Conservation (phyloP, 2,329 filamentous ascomycete genomes). For the Alternaria brassicae region DNA sequence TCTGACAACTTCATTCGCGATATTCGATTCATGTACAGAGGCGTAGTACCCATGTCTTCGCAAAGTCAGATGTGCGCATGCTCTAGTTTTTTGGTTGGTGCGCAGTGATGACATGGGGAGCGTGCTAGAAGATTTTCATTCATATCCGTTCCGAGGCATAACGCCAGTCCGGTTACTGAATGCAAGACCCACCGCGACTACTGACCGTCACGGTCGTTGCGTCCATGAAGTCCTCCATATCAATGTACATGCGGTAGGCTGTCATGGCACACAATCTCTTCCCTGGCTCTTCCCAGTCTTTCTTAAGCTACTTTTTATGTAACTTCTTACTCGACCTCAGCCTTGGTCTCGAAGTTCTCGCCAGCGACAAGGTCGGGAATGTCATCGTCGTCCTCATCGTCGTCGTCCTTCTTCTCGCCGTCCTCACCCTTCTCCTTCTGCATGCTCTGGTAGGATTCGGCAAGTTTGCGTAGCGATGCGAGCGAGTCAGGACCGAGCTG, state of each 20-base stretch:
- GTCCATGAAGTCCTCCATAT: conserved; percentile 29
- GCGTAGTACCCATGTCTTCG: neutral
- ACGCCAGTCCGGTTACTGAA: conserved; percentile 45
- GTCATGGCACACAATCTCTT: conserved; percentile 28
- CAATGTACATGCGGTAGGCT: conserved; percentile 34
- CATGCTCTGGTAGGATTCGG: conserved; percentile 99
- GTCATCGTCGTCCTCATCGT: conserved; percentile 74
- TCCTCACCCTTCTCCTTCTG: conserved; percentile 88
- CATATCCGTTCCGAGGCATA: conserved; percentile 42
- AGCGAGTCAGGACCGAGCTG: conserved; percentile 98
- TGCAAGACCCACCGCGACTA: conserved; percentile 41
- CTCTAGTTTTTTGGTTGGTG: neutral
- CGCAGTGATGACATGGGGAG: conserved; percentile 7
- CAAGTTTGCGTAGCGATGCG: conserved; percentile 95
- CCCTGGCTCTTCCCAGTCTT: conserved; percentile 27
- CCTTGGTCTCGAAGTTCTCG: conserved; percentile 94
- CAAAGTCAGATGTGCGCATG: neutral
- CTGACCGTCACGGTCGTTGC: conserved; percentile 27
- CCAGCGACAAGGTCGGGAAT: conserved; percentile 97
- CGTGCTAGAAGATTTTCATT: conserved; percentile 48
- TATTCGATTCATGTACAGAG: neutral
- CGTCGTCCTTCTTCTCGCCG: conserved; percentile 72
- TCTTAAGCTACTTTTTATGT: conserved; percentile 14
- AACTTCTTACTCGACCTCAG: conserved; percentile 76
- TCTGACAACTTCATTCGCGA: neutral